phyloP scores from a whole-genome alignment of 768 basidiomycete genomes.

The Dendrothele bispora region DNA sequence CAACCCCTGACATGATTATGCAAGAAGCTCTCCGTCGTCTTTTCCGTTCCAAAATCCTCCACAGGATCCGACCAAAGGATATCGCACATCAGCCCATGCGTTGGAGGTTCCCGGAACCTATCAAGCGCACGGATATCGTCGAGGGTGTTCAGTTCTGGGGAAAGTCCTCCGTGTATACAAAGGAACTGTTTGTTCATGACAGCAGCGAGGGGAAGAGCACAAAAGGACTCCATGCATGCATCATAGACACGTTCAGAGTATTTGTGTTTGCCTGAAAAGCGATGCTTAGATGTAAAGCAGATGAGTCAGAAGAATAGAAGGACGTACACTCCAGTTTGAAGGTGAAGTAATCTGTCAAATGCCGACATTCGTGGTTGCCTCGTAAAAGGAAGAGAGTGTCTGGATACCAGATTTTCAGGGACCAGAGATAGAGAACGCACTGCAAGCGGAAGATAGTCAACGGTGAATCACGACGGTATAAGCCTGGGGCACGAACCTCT shows the following conservation, averaged over 20 bases:
- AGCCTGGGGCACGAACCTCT: conserved; percentile 53
- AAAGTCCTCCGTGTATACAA: conserved; percentile 96
- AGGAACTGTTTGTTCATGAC: conserved; percentile 99
- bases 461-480: conserved; percentile 3
- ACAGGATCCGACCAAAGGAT: conserved; percentile 98
- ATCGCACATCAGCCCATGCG: conserved; percentile 97
- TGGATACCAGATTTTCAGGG: conserved; percentile 99
- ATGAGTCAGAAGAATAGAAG: conserved; percentile 1
- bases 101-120: conserved; percentile 97
- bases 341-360: conserved; percentile 97
- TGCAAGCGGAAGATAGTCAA: conserved; percentile 31
- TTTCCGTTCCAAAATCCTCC: conserved; percentile 96
- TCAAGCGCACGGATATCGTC: conserved; percentile 96
- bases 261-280: conserved; percentile 87
- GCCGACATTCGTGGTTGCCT: conserved; percentile 98
- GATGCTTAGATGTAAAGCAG: conserved; percentile 2
- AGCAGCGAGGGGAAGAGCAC: conserved; percentile 90
- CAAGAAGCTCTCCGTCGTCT: conserved; percentile 84
- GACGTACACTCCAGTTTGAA: conserved; percentile 96
- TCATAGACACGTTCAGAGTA: conserved; percentile 97
- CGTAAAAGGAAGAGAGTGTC: conserved; percentile 94
- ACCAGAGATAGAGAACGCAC: conserved; percentile 98
- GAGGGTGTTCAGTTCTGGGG: conserved; percentile 91
- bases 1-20: conserved; percentile 98
- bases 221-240: conserved; percentile 98